Percentiles rank a stretch among this genome's conserved stretches.
phyloP scores from a whole-genome alignment of 139 green algal species.

The Diplosphaera chodatii region DNA sequence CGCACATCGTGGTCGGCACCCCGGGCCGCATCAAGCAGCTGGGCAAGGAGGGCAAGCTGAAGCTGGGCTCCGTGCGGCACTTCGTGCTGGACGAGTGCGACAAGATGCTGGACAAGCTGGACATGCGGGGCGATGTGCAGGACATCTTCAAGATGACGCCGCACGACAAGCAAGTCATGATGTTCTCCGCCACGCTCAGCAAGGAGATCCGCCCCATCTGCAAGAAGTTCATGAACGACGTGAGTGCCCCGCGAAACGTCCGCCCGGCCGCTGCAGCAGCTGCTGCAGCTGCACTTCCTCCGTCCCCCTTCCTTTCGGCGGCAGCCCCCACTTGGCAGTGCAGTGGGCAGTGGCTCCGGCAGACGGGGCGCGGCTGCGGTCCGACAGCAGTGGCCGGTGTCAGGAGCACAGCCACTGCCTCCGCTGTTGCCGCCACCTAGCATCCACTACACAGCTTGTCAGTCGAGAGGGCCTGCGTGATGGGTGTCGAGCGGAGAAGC shows the following conservation, averaged over 20 bases:
- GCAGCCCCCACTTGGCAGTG: no score
- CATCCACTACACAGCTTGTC: no score
- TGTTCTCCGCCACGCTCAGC: conserved; percentile 95
- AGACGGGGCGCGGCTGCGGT: no score
- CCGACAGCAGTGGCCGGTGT: no score
- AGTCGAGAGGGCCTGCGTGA: no score
- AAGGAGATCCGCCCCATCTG: conserved; percentile 87
- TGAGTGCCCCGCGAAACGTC: conserved; percentile 29
- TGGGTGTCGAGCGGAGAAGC: no score
- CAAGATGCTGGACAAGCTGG: conserved; percentile 96
- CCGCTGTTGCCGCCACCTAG: no score
- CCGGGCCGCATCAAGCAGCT: conserved; percentile 95
- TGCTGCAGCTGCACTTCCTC: background rate
- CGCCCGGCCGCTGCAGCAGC: background rate
- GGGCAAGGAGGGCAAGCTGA: conserved; percentile 67
- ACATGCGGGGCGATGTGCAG: conserved; percentile 97
- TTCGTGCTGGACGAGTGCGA: conserved; percentile 99
- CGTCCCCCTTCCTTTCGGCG: background rate
- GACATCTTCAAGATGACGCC: conserved; percentile 98
- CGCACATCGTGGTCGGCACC: conserved; percentile 93
- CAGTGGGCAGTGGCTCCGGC: no score
- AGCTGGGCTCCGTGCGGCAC: conserved; percentile 81
- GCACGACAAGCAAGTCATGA: conserved; percentile 99
- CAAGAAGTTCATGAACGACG: conserved; percentile 98
- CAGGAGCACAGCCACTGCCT: no score